These are phyloP conservation scores for Tetratostichococcus sp. DNA, from an alignment of 139 green algal genomes.

Conservation along the genomic window DNA sequence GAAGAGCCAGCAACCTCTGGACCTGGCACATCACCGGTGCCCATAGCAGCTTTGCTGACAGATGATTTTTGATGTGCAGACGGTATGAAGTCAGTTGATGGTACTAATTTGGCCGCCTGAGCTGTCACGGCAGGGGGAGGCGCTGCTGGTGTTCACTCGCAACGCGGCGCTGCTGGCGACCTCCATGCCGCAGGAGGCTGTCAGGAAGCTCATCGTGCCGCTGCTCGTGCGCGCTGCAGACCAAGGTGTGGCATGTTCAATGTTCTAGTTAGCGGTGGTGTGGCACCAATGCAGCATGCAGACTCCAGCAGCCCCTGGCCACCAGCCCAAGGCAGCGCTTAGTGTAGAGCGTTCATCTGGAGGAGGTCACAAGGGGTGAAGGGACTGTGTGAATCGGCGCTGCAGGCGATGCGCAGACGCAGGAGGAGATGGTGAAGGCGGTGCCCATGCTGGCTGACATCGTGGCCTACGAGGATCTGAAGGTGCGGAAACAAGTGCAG, in stretches of 20 bases:
- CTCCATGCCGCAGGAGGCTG: slow-evolving; percentile 25
- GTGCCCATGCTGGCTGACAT: slow-evolving; percentile 18
- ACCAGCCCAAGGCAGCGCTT: too few relatives aligned
- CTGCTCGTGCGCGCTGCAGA: slow-evolving; percentile 37
- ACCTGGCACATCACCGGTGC: too few relatives aligned
- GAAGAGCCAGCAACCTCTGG: too few relatives aligned
- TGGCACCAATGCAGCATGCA: too few relatives aligned
- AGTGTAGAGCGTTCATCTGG: too few relatives aligned
- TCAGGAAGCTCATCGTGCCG: slow-evolving; percentile 34
- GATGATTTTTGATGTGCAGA: too few relatives aligned
- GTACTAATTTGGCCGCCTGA: too few relatives aligned
- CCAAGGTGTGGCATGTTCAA: slow-evolving; percentile 5
- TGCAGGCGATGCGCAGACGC: slow-evolving; percentile 31
- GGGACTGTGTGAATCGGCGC: too few relatives aligned
- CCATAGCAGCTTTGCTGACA: too few relatives aligned
- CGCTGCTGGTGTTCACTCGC: slow-evolving; percentile 47
- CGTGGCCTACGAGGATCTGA: slow-evolving; percentile 29
- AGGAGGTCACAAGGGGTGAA: too few relatives aligned
- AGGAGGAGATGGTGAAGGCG: slow-evolving; percentile 56
- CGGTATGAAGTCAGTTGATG: too few relatives aligned
- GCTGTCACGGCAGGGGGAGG: slow-evolving; percentile 36
- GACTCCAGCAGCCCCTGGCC: too few relatives aligned
- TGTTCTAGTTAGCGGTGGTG: not conserved
- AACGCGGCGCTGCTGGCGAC: slow-evolving; percentile 24
- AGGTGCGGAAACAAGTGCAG: not conserved